These are phyloP conservation scores for Allomyces macrogynus DNA, from an alignment of 192 early-diverging fungal species.

Conservation along the genomic window DNA sequence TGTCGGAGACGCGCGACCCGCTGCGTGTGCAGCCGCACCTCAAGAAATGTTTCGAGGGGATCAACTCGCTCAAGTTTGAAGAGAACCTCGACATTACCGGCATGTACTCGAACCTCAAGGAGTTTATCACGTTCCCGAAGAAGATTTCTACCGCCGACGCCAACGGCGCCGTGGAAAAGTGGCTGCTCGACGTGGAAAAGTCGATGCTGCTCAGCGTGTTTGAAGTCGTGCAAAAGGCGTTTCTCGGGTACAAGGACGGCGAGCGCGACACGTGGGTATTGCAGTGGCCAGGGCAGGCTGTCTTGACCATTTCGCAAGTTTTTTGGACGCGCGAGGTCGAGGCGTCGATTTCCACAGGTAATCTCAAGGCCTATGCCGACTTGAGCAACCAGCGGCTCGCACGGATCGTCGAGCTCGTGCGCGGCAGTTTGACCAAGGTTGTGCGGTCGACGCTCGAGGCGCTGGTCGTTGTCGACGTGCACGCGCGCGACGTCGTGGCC, in stretches of 20 bases:
- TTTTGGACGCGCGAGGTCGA: slow-evolving; percentile 83
- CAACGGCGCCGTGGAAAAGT: slow-evolving; percentile 85
- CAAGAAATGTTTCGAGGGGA: slow-evolving; percentile 99
- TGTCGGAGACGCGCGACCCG: slow-evolving; percentile 92
- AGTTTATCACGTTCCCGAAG: slow-evolving; percentile 62
- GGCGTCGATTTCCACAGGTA: slow-evolving; percentile 14
- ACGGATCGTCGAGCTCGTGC: slow-evolving; percentile 77
- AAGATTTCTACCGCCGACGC: slow-evolving; percentile 53
- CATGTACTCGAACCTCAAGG: slow-evolving; percentile 81
- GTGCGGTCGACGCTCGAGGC: slow-evolving; percentile 89
- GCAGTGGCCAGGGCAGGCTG: slow-evolving; percentile 75
- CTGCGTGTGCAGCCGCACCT: slow-evolving; percentile 91
- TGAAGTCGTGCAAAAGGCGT: slow-evolving; percentile 43
- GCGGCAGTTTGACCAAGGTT: slow-evolving; percentile 59
- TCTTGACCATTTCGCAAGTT: slow-evolving; percentile 72
- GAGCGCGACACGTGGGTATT: slow-evolving; percentile 52
- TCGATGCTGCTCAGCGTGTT: slow-evolving; percentile 80
- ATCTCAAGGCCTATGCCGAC: slow-evolving; percentile 29
- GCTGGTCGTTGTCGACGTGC: slow-evolving; percentile 93
- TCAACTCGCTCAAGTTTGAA: slow-evolving; percentile 54
- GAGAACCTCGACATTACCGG: slow-evolving; percentile 54
- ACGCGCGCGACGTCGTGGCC: slow-evolving; percentile 84
- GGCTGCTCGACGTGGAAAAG: slow-evolving; percentile 80
- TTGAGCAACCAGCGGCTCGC: slow-evolving; percentile 49
- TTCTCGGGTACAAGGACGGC: slow-evolving; percentile 22